phyloP scores from a whole-genome alignment of 2,329 filamentous ascomycete species.

The Colletotrichum truncatum region DNA sequence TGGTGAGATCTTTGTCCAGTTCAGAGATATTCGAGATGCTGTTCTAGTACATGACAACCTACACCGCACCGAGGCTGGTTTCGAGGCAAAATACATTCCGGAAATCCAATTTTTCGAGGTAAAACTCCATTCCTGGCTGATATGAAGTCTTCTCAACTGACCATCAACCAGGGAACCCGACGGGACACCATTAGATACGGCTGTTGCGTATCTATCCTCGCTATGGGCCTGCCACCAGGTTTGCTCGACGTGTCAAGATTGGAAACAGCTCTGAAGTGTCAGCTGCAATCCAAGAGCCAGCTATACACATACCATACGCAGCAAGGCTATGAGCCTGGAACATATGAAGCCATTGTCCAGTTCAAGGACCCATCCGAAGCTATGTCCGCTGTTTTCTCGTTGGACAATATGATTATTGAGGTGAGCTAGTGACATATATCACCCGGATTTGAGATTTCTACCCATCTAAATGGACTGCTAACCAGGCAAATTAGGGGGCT shows the following conservation, averaged over 20 bases:
- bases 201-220: conserved; percentile 15
- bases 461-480: neutral
- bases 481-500: neutral
- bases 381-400: neutral
- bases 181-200: neutral
- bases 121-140: neutral
- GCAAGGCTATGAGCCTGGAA: neutral
- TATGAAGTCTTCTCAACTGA: neutral
- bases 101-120: conserved; percentile 55
- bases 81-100: conserved; percentile 55
- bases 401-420: conserved; percentile 23
- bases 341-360: conserved; percentile 13
- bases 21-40: conserved; percentile 69
- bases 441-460: neutral
- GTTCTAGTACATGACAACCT: conserved; percentile 58
- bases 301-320: conserved; percentile 8
- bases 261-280: conserved; percentile 11
- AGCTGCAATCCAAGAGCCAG: conserved; percentile 18
- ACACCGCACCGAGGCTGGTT: conserved; percentile 52
- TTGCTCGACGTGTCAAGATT: conserved; percentile 1
- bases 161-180: conserved; percentile 16
- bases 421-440: neutral
- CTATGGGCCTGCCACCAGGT: neutral
- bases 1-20: conserved; percentile 61
- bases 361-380: conserved; percentile 11